Percentiles rank a stretch among this genome's conserved stretches.
Evolutionary conservation across 345 rosid genomes (phyloP).

Genomic region (Bruguiera sexangula): DNA sequence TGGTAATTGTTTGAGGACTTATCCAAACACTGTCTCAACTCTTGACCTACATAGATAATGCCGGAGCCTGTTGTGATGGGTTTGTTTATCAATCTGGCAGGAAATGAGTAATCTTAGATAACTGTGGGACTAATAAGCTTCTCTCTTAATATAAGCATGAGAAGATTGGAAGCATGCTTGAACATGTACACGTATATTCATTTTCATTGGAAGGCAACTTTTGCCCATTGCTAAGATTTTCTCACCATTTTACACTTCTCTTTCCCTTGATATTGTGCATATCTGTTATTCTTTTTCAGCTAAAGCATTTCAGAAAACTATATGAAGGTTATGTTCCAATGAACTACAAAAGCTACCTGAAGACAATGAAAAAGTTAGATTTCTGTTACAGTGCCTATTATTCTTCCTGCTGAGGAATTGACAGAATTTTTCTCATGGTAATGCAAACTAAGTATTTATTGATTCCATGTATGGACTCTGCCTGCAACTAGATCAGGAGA

Average conservation of each 20-base stretch:
- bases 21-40: too few species aligned
- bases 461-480: conserved; percentile 20
- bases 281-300: conserved; percentile 37
- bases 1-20: too few species aligned
- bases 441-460: conserved; percentile 13
- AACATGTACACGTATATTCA: too few species aligned
- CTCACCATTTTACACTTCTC: neutral
- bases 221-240: neutral
- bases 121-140: too few species aligned
- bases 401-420: conserved; percentile 9
- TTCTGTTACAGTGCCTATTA: conserved; percentile 29
- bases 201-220: neutral
- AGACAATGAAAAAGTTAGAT: conserved; percentile 83
- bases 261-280: neutral
- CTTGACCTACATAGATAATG: too few species aligned
- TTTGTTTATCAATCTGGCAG: too few species aligned
- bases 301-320: conserved; percentile 61
- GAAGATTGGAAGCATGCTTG: too few species aligned
- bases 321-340: conserved; percentile 86
- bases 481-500: conserved; percentile 60
- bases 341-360: conserved; percentile 77
- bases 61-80: too few species aligned
- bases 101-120: too few species aligned
- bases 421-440: conserved; percentile 1
- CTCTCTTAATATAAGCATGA: too few species aligned